A percentile compares a stretch with the other conserved stretches of the same genome.
Evolutionary conservation across 2,329 filamentous ascomycete species (phyloP).

Genomic region (Fusarium xylarioides): DNA sequence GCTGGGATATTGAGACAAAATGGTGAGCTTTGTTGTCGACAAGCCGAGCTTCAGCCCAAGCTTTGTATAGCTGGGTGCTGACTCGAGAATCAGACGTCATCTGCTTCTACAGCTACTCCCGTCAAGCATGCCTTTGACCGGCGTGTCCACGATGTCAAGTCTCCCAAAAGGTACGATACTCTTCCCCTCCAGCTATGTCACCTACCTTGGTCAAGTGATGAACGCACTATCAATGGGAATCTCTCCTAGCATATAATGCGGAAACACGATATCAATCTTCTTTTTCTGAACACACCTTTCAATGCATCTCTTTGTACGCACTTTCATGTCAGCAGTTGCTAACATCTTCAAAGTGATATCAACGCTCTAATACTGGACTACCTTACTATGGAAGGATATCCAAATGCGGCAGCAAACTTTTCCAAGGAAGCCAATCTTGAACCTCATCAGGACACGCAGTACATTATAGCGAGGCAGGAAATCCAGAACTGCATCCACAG

Average conservation of each 20-base stretch:
- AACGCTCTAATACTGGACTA: constrained; percentile 97
- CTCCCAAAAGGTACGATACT: constrained; percentile 83
- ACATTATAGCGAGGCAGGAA: constrained; percentile 79
- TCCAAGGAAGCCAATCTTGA: constrained; percentile 90
- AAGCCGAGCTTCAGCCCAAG: constrained; percentile 14
- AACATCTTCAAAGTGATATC: constrained; percentile 75
- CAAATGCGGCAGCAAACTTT: constrained; percentile 90
- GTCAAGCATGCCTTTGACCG: constrained; percentile 79
- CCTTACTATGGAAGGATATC: constrained; percentile 93
- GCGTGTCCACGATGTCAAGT: constrained; percentile 84
- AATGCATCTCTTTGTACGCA: constrained; percentile 2
- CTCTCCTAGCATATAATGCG: constrained; percentile 97
- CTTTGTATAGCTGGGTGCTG: constrained; percentile 23
- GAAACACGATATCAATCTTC: constrained; percentile 78
- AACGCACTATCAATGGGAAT: constrained; percentile 99
- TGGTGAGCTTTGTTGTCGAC: constrained; percentile 36
- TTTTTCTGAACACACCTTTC: constrained; percentile 63
- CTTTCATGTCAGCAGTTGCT: constrained; percentile 33
- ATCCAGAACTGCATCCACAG: constrained; percentile 87
- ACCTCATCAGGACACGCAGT: constrained; percentile 74
- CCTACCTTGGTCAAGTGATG: constrained; percentile 67
- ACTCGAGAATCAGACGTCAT: constrained; percentile 65
- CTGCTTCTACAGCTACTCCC: constrained; percentile 76
- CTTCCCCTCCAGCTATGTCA: neutral
- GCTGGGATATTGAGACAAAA: constrained; percentile 23